Base-by-base conservation (phyloP, 345 rosid species). In the Microcos paniculata region DNA sequence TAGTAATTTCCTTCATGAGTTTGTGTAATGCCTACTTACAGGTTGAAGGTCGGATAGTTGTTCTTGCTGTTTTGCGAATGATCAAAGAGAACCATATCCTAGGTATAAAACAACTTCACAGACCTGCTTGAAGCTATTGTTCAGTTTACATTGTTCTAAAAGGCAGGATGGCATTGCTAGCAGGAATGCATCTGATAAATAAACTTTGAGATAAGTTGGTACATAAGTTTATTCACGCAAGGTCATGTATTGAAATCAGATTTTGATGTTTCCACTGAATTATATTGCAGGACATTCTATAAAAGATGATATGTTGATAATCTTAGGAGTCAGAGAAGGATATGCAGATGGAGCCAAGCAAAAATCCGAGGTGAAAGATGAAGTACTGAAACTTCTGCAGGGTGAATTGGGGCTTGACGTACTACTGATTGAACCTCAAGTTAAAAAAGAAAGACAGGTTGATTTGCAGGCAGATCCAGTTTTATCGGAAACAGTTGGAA, bases 1-100 rank as follows among this genome's bases (percentile, higher is more conserved):
- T n/a, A 24, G 21, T 3, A 6, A 23, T 56, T 15, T n/a, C 48
- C 31, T 69, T 33, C 46, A 49, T 75, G 64, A 52, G 24, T 71
- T 53, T 77, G 45, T 76, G 42, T 56, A 69, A 77, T 84, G 49
- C 67, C 71, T 76, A 69, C 49, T 61, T 78, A 80, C 88, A 96
- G 98, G 91, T 91, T 79, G 98, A 96, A 83, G 91, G 94, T 78
- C 93, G 98, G 74, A 94, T 93, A 59, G 91, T 96, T 76, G 90
- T 93, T 80, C 90, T 96, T 58, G 96, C 99, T 38, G 94, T 93
- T 78, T 84, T 92, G 52, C 84, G 90, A 66, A 92, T 91, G 98
- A 90, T 93, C 80, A 93, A 92, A 86, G 98, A 96, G 90, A 92
- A 88, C 76, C 82, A 83, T 58, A 73, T 76, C 66, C 74, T 73